Evolutionary conservation across 139 green algal species (phyloP), one percentile per base, ranked within the genome.

Genomic region (Chlorella sp.): DNA sequence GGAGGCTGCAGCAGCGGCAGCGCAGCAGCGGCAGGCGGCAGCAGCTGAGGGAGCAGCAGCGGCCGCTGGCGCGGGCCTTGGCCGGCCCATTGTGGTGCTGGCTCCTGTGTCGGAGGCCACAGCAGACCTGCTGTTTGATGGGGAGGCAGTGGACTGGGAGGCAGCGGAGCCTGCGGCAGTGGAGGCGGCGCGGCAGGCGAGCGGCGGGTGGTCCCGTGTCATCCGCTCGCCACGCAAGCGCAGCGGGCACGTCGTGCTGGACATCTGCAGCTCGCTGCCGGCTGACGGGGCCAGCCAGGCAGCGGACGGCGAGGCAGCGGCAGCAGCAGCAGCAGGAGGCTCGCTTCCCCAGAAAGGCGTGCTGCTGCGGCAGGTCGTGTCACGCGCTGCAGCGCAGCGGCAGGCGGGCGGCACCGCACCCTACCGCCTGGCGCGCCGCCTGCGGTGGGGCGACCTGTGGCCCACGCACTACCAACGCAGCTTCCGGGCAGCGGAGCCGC

Each of bases 361-460:
- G 32, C 82, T 93, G 57, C 26, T 91, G 57, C 76, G 86, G 6
- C 92, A 97, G 73, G 82, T 94, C 7, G 86, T 97, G 34, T 89
- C 87, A 6, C 74, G 81, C 0, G 86, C 71, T 0, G 83, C 73
- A 28, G 38, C 86, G 88, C 56, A 74, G 71, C 7, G 71, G 51
- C 32, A 72, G 38, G 39, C 93, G 88, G 89, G 87, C 89, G 94
- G 91, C 11, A 51, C 65, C 4, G 87, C 85, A 21, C 76, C 87
- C 5, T 96, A 95, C 71, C 78, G 82, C 32, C 69, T 95, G 25
- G 94, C 93, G 2, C 84, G 90, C 0, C 73, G 81, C 41, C 39
- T 85, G 20, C 62, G 87, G 3, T 97, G 94, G 94, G 94, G 94
- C 2, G 94, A 97, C 78, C 78, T 94, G 38, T 97, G 94, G 94